A percentile compares a stretch with the other conserved stretches of the same genome.
Evolutionary conservation across 1,284 basidiomycete species (phyloP).

Genomic region (Paramarasmius palmivorus): DNA sequence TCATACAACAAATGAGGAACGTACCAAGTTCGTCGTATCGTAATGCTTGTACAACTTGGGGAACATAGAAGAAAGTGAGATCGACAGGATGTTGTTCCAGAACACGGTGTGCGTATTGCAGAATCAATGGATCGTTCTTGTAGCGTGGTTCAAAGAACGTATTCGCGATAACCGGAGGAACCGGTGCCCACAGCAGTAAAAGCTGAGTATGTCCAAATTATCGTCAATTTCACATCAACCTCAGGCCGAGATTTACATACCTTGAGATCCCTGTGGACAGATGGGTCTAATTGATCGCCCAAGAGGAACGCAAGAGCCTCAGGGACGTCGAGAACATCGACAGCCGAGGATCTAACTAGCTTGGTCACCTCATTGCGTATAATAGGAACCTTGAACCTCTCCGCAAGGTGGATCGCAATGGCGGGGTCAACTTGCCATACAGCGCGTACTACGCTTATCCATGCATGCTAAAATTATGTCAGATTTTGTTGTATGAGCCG

Average conservation of each 20-base stretch:
- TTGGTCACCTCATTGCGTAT: conserved; percentile 73
- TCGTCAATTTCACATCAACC: background rate
- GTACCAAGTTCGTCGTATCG: conserved; percentile 85
- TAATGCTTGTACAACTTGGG: conserved; percentile 96
- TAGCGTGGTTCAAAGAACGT: conserved; percentile 87
- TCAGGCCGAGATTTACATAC: conserved; percentile 41
- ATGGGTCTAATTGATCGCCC: conserved; percentile 65
- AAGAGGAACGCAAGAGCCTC: conserved; percentile 83
- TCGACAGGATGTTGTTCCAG: conserved; percentile 95
- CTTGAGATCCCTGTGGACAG: conserved; percentile 69
- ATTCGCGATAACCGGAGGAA: conserved; percentile 85
- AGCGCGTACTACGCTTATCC: conserved; percentile 68
- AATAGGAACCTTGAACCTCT: conserved; percentile 76
- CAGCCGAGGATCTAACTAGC: conserved; percentile 75
- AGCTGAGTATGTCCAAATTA: conserved; percentile 46
- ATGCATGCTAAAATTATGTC: conserved; percentile 53
- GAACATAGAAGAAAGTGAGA: conserved; percentile 98
- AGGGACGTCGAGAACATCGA: conserved; percentile 71
- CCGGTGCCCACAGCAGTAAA: conserved; percentile 86
- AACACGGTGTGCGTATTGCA: conserved; percentile 97
- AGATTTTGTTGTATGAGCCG: conserved; percentile 6
- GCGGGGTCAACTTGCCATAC: conserved; percentile 87
- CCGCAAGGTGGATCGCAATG: conserved; percentile 81
- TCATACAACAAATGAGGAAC: background rate
- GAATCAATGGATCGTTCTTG: conserved; percentile 80